Base-by-base conservation (phyloP, 441 rosid genomes). In the Sinapis alba region DNA sequence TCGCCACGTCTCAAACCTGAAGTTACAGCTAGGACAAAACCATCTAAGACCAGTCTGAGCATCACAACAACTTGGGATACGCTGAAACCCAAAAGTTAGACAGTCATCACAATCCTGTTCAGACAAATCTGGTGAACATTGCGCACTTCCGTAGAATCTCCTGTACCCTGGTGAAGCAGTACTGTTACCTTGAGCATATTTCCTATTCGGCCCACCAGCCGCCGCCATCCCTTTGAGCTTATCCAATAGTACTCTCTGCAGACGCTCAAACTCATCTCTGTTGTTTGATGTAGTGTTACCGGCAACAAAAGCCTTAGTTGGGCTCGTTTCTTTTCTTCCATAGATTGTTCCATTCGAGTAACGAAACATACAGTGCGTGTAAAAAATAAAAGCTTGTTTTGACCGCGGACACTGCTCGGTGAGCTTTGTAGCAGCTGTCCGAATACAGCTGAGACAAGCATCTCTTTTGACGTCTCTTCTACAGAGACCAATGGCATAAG, bases 51-150 rank as follows among this genome's bases (percentile, higher is more conserved):
- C 90, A 21, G 2, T 10, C 69, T 32, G 30, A 27, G 45, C 60
- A 61, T 47, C 7, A 64, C 84, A 84, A 20, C 81, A 79, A 0
- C 0, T 0, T 6, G 59, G 70, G 23, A 84, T 73, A 3, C 8
- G 5, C 20, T 15, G 43, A 59, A 65, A 77, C 5, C 65, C 72
- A 2, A 4, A 34, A 6, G 1, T 8, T 12, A 86, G 56, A 69
- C 90, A 87, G 15, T 50, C 63, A 1, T 19, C 7, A 41, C 87
- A 87, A 3, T 75, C 69, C 27, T 20, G 24, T 51, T 62, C 26
- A 15, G 84, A 75, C 79, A 87, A 72, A 75, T 87, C 87, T 1
- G 87, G 83, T 0, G 84, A 65, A 56, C 87, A 87, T 18, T 83
- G 87, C 7, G 67, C 83, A 28, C 67, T 58, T 26, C 84, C 91